Evolutionary conservation across 2,329 filamentous ascomycete genomes (phyloP).

Genomic region (Aureobasidium mangrovei): DNA sequence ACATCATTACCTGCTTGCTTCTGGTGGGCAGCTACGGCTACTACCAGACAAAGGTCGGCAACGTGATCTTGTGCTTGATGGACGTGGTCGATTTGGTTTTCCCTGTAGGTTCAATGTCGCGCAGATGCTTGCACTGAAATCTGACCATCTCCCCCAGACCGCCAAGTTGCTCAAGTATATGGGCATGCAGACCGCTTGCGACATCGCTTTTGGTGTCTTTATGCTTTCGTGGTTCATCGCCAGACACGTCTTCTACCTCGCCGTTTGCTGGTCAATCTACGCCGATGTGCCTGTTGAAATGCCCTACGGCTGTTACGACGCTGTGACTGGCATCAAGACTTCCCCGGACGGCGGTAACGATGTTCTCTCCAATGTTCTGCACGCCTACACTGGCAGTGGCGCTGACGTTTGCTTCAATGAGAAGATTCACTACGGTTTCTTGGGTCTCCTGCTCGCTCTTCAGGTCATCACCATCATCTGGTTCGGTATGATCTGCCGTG

Average conservation of each 20-base stretch:
- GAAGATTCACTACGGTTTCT: constrained; percentile 65
- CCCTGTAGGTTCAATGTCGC: constrained; percentile 50
- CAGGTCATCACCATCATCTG: constrained; percentile 76
- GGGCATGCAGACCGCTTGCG: constrained; percentile 66
- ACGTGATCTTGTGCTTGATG: constrained; percentile 84
- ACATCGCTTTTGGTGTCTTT: constrained; percentile 76
- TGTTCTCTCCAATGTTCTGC: constrained; percentile 53
- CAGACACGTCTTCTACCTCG: constrained; percentile 71
- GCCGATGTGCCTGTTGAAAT: constrained; percentile 54
- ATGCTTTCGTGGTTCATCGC: constrained; percentile 75
- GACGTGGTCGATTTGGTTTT: constrained; percentile 85
- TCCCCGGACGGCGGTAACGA: constrained; percentile 39
- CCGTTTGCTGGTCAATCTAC: constrained; percentile 76
- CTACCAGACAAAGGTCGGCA: constrained; percentile 77
- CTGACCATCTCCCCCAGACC: constrained; percentile 41
- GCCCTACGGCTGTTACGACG: constrained; percentile 60
- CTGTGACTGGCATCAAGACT: constrained; percentile 47
- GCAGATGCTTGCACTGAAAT: not conserved
- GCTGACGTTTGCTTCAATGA: constrained; percentile 67
- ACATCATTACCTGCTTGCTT: constrained; percentile 78
- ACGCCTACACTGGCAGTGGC: constrained; percentile 65
- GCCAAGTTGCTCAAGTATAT: constrained; percentile 94
- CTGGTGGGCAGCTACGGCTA: constrained; percentile 79
- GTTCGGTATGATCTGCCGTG: constrained; percentile 80
- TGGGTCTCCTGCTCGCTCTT: constrained; percentile 65